Percentiles rank a stretch among this genome's conserved stretches.
phyloP scores from a whole-genome alignment of 495 filamentous ascomycete genomes.

The Aspergillus heteromorphus region DNA sequence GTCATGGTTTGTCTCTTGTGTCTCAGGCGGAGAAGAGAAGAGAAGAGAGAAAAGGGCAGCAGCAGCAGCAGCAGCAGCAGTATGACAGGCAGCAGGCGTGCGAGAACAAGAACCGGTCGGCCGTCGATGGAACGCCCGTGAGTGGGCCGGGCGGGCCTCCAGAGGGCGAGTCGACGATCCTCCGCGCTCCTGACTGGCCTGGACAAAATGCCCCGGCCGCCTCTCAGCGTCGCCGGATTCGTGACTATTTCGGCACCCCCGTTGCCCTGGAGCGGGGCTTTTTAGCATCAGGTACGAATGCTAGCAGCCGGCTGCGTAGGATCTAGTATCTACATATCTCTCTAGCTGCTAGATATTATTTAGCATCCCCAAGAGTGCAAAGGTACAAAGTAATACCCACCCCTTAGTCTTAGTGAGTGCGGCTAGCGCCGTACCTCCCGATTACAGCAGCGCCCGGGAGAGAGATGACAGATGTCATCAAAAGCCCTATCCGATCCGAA shows the following conservation, averaged over 20 bases:
- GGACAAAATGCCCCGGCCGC: constrained; percentile 8
- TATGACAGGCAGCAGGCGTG: constrained; percentile 15
- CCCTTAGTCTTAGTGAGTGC: too few species aligned
- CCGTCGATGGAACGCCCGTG: constrained; percentile 16
- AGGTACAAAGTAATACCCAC: too few species aligned
- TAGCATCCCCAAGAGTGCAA: too few species aligned
- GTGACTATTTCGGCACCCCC: neutral
- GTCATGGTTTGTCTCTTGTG: too few species aligned
- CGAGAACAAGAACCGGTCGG: constrained; percentile 9
- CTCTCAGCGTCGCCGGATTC: constrained; percentile 3
- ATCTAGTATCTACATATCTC: too few species aligned
- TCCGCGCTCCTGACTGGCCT: constrained; percentile 20
- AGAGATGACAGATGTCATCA: neutral
- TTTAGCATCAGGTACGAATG: neutral
- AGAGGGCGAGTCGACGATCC: constrained; percentile 20
- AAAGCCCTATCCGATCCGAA: neutral
- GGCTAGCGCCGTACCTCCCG: neutral
- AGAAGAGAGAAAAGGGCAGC: neutral
- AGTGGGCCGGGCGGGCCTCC: constrained; percentile 20
- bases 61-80: too few species aligned
- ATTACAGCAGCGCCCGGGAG: neutral
- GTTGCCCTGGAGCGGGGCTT: constrained; percentile 1
- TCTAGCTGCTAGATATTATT: too few species aligned
- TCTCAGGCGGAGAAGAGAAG: neutral
- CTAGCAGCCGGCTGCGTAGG: too few species aligned